Evolutionary conservation across 1,139 yeast genomes (phyloP).

Genomic region (Saccharomyces hybrid): DNA sequence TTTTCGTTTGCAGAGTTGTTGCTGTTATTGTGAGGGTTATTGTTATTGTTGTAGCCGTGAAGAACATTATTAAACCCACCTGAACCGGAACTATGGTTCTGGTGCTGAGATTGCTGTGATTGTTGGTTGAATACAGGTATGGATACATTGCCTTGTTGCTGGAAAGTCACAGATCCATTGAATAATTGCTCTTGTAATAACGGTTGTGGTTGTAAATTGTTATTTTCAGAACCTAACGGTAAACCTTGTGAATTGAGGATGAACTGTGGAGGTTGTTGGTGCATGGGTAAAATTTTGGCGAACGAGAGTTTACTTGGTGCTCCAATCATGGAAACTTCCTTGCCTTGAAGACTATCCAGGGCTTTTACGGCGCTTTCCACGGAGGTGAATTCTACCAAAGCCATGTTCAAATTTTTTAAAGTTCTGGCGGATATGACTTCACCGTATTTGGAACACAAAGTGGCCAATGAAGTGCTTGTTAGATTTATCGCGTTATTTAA

Average conservation of each 20-base stretch:
- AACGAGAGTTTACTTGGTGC: slow-evolving; percentile 55
- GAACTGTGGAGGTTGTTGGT: slow-evolving; percentile 20
- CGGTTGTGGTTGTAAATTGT: slow-evolving; percentile 18
- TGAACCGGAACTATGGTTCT: neutral
- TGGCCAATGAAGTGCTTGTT: slow-evolving; percentile 32
- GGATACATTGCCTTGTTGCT: slow-evolving; percentile 30
- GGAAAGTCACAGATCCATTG: slow-evolving; percentile 30
- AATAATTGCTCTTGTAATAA: slow-evolving; percentile 30
- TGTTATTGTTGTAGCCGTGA: slow-evolving; percentile 2
- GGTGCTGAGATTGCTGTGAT: slow-evolving; percentile 12
- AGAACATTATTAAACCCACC: neutral
- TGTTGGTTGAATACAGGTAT: slow-evolving; percentile 27
- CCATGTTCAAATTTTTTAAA: slow-evolving; percentile 44
- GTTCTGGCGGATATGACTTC: slow-evolving; percentile 52
- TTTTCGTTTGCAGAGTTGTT: slow-evolving; percentile 22
- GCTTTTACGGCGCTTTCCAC: slow-evolving; percentile 74
- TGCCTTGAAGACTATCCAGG: slow-evolving; percentile 67
- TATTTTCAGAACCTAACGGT: slow-evolving; percentile 5
- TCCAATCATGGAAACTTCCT: slow-evolving; percentile 69
- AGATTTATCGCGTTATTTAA: slow-evolving; percentile 27
- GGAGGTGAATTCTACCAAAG: slow-evolving; percentile 64
- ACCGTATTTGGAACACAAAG: slow-evolving; percentile 47
- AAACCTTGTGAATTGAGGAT: slow-evolving; percentile 6
- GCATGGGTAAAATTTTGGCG: slow-evolving; percentile 48
- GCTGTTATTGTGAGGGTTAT: slow-evolving; percentile 3